Base-by-base conservation (phyloP, 306 rosid genomes). In the Cicer arietinum region DNA sequence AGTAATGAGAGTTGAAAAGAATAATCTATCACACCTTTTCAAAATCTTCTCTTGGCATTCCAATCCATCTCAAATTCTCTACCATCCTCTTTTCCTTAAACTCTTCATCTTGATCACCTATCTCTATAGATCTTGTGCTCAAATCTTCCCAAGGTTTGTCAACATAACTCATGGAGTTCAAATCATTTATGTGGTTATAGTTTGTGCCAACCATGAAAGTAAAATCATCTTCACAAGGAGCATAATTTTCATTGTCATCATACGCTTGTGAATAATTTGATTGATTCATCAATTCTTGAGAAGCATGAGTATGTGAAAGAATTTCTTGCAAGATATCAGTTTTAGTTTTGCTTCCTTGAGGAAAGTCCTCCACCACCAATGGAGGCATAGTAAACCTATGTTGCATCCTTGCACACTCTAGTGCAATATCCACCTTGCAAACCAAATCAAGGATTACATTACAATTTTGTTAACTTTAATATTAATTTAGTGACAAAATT, bases 321-420 rank as follows among this genome's bases (percentile, higher is more conserved):
- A 93, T 93, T 79, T 91, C 98, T 48, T 93, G 93, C 88, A 91
- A 58, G 12, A 88, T 81, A 85, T 93, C 96, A 0, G 88, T 89
- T 66, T 76, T 88, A 10, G 71, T 77, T 41, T 79, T 56, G 60
- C 66, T 79, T 53, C 81, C 80, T 8, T 85, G 96, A 67, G 92
- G 87, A 72, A 85, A 91, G 65, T 88, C 92, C 68, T 84, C 88
- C 59, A 88, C 90, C 84, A 87, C 96, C 80, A 91, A 81, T 9
- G 97, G 88, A 18, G 98, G 96, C 88, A 90, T 80, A 52, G 84
- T 10, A 75, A 91, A 85, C 79, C 94, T 85, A 57, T 90, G 92
- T 47, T 91, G 96, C 87, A 91, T 77, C 88, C 98, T 87, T 83
- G 98, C 98, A 71, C 96, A 91, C 86, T 94, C 96, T 63, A 90